Evolutionary conservation across 2,329 filamentous ascomycete genomes (phyloP), one percentile per base, ranked within the genome.

Genomic region (Sclerotinia trifoliorum): DNA sequence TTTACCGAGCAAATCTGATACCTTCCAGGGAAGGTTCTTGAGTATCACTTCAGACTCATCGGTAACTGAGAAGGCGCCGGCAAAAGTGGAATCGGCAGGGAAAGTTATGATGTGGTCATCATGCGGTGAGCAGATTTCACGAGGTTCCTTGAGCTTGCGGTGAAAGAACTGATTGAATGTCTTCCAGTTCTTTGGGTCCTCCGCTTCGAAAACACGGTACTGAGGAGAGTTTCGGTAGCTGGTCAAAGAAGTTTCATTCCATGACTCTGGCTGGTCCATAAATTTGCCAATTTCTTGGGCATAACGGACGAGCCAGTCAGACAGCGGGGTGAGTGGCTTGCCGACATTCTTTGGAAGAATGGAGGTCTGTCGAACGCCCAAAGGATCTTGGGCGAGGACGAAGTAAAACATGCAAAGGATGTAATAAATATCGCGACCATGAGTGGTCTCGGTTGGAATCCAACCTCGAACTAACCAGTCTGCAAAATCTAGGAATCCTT

Each of bases 111-210:
- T 80, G 64, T 78, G 80, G 44, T 82, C 78, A 70, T 77, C 80
- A 75, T 72, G 39, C 1, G 74, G 71, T 11, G 70, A 68, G 8
- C 71, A 76, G 39, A 80, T 77, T 21, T 77, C 76, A 17, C 79
- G 73, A 42, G 72, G 63, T 10, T 76, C 78, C 70, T 80, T 80
- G 49, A 80, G 73, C 39, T 73, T 70, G 13, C 80, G 78, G 29
- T 77, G 71, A 70, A 81, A 82, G 71, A 80, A 79, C 17, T 81
- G 72, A 67, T 82, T 81, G 75, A 81, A 82, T 26, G 78, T 77
- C 13, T 70, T 71, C 68, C 75, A 79, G 3, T 77, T 79, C 5
- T 73, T 75, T 11, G 80, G 80, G 26, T 74, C 71, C 5, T 75
- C 54, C 29, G 77, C 78, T 54, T 80, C 76, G 1, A 78, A 60